Conservation (phyloP, 192 early-diverging fungal species). For the Coemansia sp. region DNA sequence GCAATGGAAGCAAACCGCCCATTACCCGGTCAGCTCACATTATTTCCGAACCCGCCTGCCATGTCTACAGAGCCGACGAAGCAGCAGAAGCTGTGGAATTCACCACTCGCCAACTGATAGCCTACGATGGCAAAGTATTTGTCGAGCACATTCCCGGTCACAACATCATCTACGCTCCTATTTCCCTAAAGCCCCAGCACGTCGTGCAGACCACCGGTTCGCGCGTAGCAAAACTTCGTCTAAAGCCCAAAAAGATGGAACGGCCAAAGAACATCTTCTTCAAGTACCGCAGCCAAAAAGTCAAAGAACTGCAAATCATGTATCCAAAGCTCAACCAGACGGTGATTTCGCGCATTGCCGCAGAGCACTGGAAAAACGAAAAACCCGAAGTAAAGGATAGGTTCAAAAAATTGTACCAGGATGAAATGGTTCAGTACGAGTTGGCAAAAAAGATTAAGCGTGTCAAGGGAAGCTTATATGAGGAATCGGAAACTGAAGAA, state of each 20-base stretch:
- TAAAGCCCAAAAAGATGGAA: conserved; percentile 3
- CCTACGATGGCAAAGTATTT: conserved; percentile 39
- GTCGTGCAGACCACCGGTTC: conserved; percentile 13
- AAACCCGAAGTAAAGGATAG: conserved; percentile 41
- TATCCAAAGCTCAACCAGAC: conserved; percentile 56
- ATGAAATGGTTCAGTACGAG: conserved; percentile 53
- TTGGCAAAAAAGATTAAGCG: conserved; percentile 33
- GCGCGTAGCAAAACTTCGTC: conserved; percentile 22
- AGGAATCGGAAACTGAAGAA: neutral
- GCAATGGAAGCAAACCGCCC: conserved; percentile 10
- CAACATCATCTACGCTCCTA: conserved; percentile 45
- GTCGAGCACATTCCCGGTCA: conserved; percentile 45
- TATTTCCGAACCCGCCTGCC: conserved; percentile 39
- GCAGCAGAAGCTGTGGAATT: conserved; percentile 20
- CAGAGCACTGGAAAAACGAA: conserved; percentile 55
- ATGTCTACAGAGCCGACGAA: conserved; percentile 25
- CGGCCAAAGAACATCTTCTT: conserved; percentile 59
- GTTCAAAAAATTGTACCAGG: conserved; percentile 42
- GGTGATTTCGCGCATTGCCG: conserved; percentile 54
- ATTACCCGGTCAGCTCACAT: conserved; percentile 32
- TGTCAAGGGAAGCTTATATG: neutral
- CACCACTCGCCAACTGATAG: conserved; percentile 36
- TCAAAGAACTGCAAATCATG: conserved; percentile 34
- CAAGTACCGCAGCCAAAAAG: conserved; percentile 56
- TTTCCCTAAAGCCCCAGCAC: conserved; percentile 2